Evolutionary conservation across 2,329 filamentous ascomycete genomes (phyloP).

Genomic region (Botryosphaeria dothidea): DNA sequence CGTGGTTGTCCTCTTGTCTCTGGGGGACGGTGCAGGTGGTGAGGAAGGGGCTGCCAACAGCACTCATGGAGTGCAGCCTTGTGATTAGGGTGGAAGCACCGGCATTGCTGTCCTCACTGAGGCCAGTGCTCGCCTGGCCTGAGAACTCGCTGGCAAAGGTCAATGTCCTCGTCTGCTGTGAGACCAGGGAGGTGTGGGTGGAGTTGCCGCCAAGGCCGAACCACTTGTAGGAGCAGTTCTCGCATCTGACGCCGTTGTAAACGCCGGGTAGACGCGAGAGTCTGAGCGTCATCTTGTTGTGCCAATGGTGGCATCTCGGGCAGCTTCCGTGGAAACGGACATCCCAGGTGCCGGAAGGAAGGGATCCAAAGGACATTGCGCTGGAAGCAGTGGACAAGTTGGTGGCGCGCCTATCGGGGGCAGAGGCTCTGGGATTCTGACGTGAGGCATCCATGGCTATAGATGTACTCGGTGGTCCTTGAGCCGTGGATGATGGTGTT

Average conservation of each 20-base stretch:
- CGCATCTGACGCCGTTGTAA: constrained; percentile 20
- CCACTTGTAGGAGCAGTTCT: constrained; percentile 22
- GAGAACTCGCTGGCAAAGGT: background rate
- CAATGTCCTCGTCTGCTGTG: constrained; percentile 17
- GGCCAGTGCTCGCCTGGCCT: background rate
- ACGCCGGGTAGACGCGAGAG: constrained; percentile 17
- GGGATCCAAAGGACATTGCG: constrained; percentile 11
- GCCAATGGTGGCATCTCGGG: constrained; percentile 21
- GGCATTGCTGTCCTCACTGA: background rate
- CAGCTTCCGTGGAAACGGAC: constrained; percentile 21
- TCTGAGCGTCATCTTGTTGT: constrained; percentile 15
- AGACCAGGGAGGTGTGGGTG: constrained; percentile 20
- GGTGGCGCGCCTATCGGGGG: background rate
- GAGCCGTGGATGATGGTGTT: background rate
- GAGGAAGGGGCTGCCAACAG: constrained; percentile 18
- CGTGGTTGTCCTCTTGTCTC: background rate
- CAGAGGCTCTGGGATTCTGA: background rate
- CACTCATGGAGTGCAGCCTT: constrained; percentile 18
- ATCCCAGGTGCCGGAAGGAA: constrained; percentile 15
- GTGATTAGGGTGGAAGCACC: background rate
- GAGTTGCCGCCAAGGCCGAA: constrained; percentile 22
- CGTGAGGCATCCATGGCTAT: background rate
- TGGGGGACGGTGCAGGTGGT: constrained; percentile 8
- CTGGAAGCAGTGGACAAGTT: background rate
- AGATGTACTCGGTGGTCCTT: background rate